Conservation (phyloP, 2,329 filamentous ascomycete species). For the Exophiala viscosa region DNA sequence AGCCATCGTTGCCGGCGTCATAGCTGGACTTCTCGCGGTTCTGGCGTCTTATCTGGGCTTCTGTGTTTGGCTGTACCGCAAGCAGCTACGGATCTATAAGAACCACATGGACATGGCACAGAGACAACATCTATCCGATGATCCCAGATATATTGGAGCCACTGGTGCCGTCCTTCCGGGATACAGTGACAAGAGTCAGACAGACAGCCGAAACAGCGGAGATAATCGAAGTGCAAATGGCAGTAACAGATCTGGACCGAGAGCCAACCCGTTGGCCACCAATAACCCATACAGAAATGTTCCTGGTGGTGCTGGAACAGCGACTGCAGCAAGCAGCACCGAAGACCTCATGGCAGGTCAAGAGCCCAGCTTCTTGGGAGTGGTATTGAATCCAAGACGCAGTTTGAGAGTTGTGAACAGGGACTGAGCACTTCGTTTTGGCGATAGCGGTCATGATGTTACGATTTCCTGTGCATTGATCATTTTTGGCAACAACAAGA, state of each 20-base stretch:
- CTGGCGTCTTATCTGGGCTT: constrained; percentile 71
- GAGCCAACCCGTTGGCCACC: constrained; percentile 32
- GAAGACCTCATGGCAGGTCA: constrained; percentile 60
- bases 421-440: constrained; percentile 36
- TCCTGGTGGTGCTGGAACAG: constrained; percentile 33
- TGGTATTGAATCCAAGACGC: constrained; percentile 64
- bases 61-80: constrained; percentile 71
- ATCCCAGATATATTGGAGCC: constrained; percentile 28
- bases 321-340: constrained; percentile 46
- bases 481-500: too few species aligned
- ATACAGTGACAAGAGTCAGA: constrained; percentile 22
- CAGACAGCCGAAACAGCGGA: constrained; percentile 24
- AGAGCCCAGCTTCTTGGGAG: constrained; percentile 69
- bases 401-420: constrained; percentile 67
- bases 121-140: constrained; percentile 48
- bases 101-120: constrained; percentile 65
- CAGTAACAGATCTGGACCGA: constrained; percentile 20
- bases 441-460: too few species aligned
- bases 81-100: constrained; percentile 67
- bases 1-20: constrained; percentile 56
- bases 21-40: constrained; percentile 64
- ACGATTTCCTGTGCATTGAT: too few species aligned
- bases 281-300: constrained; percentile 23
- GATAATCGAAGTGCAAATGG: constrained; percentile 22
- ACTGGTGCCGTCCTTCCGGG: constrained; percentile 7